A percentile compares a stretch with the other conserved stretches of the same genome.
Conservation (phyloP, 106 monocot species). For the Apostasia ramifera region DNA sequence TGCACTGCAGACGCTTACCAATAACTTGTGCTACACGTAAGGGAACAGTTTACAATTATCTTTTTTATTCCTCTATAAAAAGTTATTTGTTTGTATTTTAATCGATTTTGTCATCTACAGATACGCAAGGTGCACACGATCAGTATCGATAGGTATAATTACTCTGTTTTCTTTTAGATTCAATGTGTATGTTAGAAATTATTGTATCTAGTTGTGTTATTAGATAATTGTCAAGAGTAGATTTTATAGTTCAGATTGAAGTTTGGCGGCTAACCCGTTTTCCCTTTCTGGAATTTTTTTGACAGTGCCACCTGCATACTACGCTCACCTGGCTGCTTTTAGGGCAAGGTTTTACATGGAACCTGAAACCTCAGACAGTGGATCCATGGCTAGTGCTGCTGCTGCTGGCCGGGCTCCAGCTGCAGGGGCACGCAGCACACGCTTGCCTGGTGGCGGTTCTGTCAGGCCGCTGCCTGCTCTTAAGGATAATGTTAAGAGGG, state of each 20-base stretch:
- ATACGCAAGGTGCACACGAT: conserved; percentile 81
- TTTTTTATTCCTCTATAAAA: neutral
- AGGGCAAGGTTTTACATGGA: conserved; percentile 83
- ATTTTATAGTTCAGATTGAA: neutral
- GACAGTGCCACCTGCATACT: conserved; percentile 78
- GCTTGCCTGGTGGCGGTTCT: conserved; percentile 12
- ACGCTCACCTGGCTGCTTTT: conserved; percentile 80
- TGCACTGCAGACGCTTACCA: conserved; percentile 41
- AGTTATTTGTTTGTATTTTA: neutral
- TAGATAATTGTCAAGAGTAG: no score
- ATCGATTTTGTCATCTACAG: conserved; percentile 23
- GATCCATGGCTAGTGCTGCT: conserved; percentile 15
- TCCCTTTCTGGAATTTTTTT: neutral
- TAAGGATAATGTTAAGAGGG: conserved; percentile 41
- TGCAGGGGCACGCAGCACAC: conserved; percentile 9
- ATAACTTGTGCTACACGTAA: conserved; percentile 84
- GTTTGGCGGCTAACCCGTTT: neutral
- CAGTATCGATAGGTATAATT: conserved; percentile 79
- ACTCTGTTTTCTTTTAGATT: neutral
- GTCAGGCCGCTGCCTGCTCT: conserved; percentile 67
- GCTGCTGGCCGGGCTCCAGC: conserved; percentile 17
- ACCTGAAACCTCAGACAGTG: conserved; percentile 42
- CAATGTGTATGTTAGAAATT: neutral
- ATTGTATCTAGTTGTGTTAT: no score
- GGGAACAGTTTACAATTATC: neutral